Percentiles rank a stretch among this genome's conserved stretches.
phyloP scores from a whole-genome alignment of 306 rosid genomes.

The Rosa rugosa region DNA sequence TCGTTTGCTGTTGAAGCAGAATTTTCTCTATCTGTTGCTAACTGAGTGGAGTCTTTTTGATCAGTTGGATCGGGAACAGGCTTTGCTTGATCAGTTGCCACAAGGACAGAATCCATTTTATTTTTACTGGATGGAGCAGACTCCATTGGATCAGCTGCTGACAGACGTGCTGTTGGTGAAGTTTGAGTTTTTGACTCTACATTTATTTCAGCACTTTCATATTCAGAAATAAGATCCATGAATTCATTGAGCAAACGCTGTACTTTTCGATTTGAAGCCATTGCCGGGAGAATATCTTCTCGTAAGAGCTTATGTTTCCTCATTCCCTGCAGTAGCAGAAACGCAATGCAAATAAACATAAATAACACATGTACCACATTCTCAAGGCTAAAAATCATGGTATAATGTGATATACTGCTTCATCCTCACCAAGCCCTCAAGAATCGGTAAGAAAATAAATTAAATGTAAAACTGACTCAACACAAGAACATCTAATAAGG shows the following conservation, averaged over 20 bases:
- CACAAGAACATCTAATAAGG: not conserved
- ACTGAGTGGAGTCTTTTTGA: slow-evolving; percentile 25
- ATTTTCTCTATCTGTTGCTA: slow-evolving; percentile 24
- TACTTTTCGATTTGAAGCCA: slow-evolving; percentile 95
- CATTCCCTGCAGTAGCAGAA: slow-evolving; percentile 65
- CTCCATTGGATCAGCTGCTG: slow-evolving; percentile 29
- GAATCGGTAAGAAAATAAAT: not conserved
- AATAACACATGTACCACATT: not conserved
- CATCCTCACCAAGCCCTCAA: slow-evolving; percentile 2
- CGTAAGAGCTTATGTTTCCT: slow-evolving; percentile 85
- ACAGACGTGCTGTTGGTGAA: slow-evolving; percentile 31
- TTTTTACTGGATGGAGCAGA: slow-evolving; percentile 21
- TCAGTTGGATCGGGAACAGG: slow-evolving; percentile 13
- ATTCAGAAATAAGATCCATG: slow-evolving; percentile 91
- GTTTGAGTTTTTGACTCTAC: slow-evolving; percentile 35
- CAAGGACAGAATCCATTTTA: slow-evolving; percentile 21
- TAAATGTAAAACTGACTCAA: not conserved
- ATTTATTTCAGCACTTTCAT: slow-evolving; percentile 49
- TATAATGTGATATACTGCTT: not conserved
- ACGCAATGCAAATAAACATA: not conserved
- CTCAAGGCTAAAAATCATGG: not conserved
- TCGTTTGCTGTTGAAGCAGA: slow-evolving; percentile 13
- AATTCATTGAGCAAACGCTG: slow-evolving; percentile 95
- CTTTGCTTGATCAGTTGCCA: slow-evolving; percentile 26
- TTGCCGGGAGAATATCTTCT: slow-evolving; percentile 95